Percentiles rank a stretch among this genome's conserved stretches.
phyloP scores from a whole-genome alignment of 208 protist genomes.

The Balamuthia mandrillaris region DNA sequence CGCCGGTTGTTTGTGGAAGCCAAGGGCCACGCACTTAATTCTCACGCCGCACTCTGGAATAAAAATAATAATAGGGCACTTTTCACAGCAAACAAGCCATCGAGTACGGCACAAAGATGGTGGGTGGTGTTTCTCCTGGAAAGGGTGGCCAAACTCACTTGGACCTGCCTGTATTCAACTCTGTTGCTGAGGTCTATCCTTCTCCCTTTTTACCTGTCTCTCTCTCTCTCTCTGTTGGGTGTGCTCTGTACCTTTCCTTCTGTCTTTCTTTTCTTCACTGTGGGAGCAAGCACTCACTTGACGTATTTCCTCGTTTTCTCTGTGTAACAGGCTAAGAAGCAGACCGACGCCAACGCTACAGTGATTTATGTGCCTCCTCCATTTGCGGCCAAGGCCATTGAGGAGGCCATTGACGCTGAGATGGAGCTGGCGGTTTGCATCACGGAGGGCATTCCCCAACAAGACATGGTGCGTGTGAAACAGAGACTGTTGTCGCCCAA shows the following conservation, averaged over 20 bases:
- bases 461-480: constrained; percentile 92
- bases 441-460: constrained; percentile 98
- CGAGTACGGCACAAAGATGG: constrained; percentile 97
- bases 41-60: not conserved
- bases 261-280: not conserved
- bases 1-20: not conserved
- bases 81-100: constrained; percentile 96
- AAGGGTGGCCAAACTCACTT: constrained; percentile 92
- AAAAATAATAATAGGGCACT: constrained; percentile 78
- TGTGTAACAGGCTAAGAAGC: constrained; percentile 77
- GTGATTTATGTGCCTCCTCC: constrained; percentile 97
- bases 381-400: constrained; percentile 87
- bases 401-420: constrained; percentile 95
- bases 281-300: not conserved
- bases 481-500: constrained; percentile 81
- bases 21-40: not conserved
- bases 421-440: constrained; percentile 95
- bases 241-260: not conserved
- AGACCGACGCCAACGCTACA: constrained; percentile 87
- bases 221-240: not conserved
- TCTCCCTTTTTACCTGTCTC: not conserved
- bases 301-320: not conserved
- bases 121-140: constrained; percentile 93
- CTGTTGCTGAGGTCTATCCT: constrained; percentile 66
- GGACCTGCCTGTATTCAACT: constrained; percentile 91